Conservation (phyloP, 192 early-diverging fungal genomes). For the Lobosporangium transversale region DNA sequence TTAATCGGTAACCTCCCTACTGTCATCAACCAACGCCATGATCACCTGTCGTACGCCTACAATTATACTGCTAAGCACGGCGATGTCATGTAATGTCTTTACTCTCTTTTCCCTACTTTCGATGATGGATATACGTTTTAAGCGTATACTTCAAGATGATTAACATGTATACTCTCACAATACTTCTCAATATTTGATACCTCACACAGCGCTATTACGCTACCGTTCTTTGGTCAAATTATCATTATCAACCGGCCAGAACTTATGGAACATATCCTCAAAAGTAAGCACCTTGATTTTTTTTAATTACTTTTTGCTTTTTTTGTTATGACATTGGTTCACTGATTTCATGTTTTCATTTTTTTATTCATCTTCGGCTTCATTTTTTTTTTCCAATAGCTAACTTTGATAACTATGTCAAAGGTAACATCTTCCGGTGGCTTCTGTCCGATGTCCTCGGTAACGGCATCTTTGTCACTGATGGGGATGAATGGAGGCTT, state of each 20-base stretch:
- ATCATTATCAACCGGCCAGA: slow-evolving; percentile 39
- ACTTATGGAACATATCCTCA: slow-evolving; percentile 38
- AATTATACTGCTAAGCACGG: no score
- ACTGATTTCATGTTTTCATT: background rate
- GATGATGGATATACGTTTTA: no score
- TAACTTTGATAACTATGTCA: slow-evolving; percentile 46
- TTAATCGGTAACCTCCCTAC: slow-evolving; percentile 26
- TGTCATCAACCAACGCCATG: no score
- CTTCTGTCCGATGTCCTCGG: slow-evolving; percentile 59
- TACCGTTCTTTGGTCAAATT: slow-evolving; percentile 31
- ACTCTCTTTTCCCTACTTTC: no score
- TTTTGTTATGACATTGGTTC: background rate
- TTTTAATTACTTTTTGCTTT: background rate
- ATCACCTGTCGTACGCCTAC: no score
- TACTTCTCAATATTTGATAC: no score
- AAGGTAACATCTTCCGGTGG: slow-evolving; percentile 38
- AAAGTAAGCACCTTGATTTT: no score
- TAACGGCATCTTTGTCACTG: slow-evolving; percentile 66
- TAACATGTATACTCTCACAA: no score
- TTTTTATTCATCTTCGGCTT: background rate
- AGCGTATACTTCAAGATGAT: no score
- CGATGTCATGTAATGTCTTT: no score
- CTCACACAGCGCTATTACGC: no score
- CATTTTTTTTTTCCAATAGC: background rate
- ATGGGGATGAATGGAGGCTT: slow-evolving; percentile 60